phyloP scores from a whole-genome alignment of 768 basidiomycete species.

The Suillus luteus region DNA sequence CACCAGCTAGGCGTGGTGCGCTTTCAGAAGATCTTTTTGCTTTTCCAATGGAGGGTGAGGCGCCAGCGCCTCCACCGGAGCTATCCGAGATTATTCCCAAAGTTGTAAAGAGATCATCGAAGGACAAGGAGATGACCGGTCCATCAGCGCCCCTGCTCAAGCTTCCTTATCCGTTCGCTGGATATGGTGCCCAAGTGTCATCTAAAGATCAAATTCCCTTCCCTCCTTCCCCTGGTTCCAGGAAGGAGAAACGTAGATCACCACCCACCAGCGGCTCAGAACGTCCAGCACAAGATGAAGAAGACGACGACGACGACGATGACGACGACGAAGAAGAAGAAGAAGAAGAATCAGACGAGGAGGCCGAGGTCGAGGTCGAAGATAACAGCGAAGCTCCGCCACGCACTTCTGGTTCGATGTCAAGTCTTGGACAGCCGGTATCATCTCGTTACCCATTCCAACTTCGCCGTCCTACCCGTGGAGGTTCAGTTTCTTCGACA shows the following conservation, averaged over 20 bases:
- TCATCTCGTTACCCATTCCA: conserved; percentile 71
- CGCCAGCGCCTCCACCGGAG: conserved; percentile 29
- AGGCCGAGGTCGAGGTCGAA: conserved; percentile 40
- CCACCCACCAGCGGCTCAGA: conserved; percentile 31
- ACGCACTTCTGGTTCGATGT: conserved; percentile 80
- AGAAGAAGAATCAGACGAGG: conserved; percentile 47
- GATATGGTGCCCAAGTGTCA: conserved; percentile 59
- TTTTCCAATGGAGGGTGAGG: conserved; percentile 40
- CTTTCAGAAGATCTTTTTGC: conserved; percentile 69
- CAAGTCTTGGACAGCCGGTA: conserved; percentile 79
- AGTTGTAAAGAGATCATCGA: conserved; percentile 47
- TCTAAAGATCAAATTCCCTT: conserved; percentile 71
- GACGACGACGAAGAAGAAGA: conserved; percentile 31
- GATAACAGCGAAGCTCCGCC: conserved; percentile 56
- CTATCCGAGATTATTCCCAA: conserved; percentile 46
- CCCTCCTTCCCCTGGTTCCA: conserved; percentile 61
- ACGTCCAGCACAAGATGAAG: conserved; percentile 32
- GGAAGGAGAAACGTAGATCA: conserved; percentile 39
- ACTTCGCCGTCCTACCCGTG: conserved; percentile 51
- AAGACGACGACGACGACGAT: conserved; percentile 27
- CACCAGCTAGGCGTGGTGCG: conserved; percentile 57
- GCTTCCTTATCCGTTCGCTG: conserved; percentile 73
- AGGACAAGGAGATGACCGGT: conserved; percentile 44
- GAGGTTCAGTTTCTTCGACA: conserved; percentile 44
- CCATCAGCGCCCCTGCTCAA: conserved; percentile 48